Percentiles rank a stretch among this genome's conserved stretches.
phyloP scores from a whole-genome alignment of 176 grass and related monocot species.

The Eleusine indica region DNA sequence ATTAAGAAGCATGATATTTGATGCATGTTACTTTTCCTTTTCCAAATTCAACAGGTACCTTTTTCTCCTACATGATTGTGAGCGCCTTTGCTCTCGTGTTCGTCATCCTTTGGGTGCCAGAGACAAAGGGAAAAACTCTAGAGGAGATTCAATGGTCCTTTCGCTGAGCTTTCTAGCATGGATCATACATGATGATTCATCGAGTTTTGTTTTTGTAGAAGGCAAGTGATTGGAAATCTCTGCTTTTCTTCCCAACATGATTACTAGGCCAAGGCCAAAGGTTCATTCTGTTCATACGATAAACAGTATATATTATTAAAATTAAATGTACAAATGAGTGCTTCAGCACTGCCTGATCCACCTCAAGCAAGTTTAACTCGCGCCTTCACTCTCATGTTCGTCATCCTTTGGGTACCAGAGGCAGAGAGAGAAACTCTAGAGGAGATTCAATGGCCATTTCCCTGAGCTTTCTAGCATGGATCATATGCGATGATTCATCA shows the following conservation, averaged over 20 bases:
- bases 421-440: constrained; percentile 91
- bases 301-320: not conserved
- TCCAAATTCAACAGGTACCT: constrained; percentile 61
- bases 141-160: constrained; percentile 97
- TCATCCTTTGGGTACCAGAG: constrained; percentile 86
- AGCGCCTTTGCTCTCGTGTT: constrained; percentile 68
- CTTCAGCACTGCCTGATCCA: not conserved
- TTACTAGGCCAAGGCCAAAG: not conserved
- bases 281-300: constrained; percentile 35
- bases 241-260: not conserved
- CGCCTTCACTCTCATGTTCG: constrained; percentile 53
- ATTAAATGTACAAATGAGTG: not conserved
- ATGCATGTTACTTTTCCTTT: constrained; percentile 10
- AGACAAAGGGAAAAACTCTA: constrained; percentile 92
- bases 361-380: too few species aligned
- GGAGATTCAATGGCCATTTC: constrained; percentile 90
- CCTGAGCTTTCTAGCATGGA: constrained; percentile 24
- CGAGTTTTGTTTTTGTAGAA: constrained; percentile 5
- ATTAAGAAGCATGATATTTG: constrained; percentile 13
- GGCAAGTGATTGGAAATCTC: constrained; percentile 12
- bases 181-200: not conserved
- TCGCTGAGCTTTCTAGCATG: constrained; percentile 34
- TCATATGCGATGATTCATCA: not conserved
- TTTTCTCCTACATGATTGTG: constrained; percentile 67
- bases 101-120: constrained; percentile 83